These are phyloP conservation scores for Paraphaeosphaeria sporulosa DNA, from an alignment of 2,329 filamentous ascomycete genomes.

Conservation along the genomic window DNA sequence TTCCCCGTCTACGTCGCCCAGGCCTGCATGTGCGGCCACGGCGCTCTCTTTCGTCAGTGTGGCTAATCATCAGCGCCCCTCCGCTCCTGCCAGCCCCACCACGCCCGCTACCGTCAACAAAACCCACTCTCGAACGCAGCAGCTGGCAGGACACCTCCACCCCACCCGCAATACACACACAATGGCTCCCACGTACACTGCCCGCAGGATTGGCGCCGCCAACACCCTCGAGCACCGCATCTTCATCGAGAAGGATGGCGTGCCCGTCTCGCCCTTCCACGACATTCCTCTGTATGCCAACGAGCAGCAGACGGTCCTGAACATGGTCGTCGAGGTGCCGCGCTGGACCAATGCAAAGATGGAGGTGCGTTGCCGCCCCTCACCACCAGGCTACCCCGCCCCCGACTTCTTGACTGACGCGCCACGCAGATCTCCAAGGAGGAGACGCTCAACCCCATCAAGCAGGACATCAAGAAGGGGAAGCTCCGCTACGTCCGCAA, in stretches of 20 bases:
- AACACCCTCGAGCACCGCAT: slow-evolving; percentile 97
- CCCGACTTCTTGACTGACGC: slow-evolving; percentile 27
- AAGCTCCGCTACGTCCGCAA: slow-evolving; percentile 99
- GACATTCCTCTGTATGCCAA: slow-evolving; percentile 99
- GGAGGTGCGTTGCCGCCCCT: slow-evolving; percentile 72
- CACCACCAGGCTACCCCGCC: slow-evolving; percentile 23
- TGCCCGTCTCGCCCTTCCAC: slow-evolving; percentile 94
- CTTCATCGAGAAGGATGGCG: slow-evolving; percentile 97
- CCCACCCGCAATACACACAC: slow-evolving; percentile 28
- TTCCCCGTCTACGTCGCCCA: slow-evolving; percentile 34
- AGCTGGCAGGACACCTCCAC: slow-evolving; percentile 51
- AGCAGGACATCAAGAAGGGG: slow-evolving; percentile 99
- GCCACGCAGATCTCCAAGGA: slow-evolving; percentile 90
- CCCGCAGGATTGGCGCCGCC: slow-evolving; percentile 86
- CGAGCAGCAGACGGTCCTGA: slow-evolving; percentile 91
- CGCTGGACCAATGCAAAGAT: slow-evolving; percentile 99
- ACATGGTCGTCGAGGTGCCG: slow-evolving; percentile 99
- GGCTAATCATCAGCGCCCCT: slow-evolving; percentile 46
- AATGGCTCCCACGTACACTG: slow-evolving; percentile 64
- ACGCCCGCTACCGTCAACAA: slow-evolving; percentile 47
- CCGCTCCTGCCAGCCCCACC: slow-evolving; percentile 47
- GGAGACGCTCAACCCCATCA: slow-evolving; percentile 97
- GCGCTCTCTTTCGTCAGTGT: slow-evolving; percentile 49
- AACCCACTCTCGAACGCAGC: slow-evolving; percentile 50
- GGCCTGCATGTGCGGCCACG: slow-evolving; percentile 24